Conservation (phyloP, 2,329 filamentous ascomycete genomes). For the Neospermospora avenae region DNA sequence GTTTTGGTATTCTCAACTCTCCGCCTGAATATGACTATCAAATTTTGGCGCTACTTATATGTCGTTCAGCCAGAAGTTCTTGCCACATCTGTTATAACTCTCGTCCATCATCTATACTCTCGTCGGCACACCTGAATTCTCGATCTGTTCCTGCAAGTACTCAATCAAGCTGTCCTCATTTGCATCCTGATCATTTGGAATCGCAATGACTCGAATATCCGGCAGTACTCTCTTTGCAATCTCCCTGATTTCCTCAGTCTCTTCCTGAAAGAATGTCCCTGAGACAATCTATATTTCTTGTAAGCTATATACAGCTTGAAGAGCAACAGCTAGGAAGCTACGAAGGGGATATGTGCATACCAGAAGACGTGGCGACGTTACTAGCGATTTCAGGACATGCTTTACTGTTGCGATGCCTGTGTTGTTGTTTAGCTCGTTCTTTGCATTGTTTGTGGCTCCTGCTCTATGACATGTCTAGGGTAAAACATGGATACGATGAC, state of each 20-base stretch:
- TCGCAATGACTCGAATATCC: slow-evolving; percentile 11
- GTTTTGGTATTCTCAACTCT: background rate
- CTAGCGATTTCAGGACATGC: slow-evolving; percentile 11
- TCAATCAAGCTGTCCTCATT: slow-evolving; percentile 9
- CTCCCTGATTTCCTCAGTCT: slow-evolving; percentile 20
- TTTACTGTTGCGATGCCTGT: slow-evolving; percentile 12
- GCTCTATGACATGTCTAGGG: background rate
- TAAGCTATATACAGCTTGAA: background rate
- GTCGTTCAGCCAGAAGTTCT: no score
- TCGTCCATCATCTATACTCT: background rate
- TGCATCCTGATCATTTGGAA: slow-evolving; percentile 10
- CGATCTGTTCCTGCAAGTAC: slow-evolving; percentile 20
- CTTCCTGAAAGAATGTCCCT: slow-evolving; percentile 15
- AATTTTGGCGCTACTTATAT: no score
- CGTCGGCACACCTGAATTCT: background rate
- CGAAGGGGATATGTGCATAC: background rate
- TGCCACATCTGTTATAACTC: background rate
- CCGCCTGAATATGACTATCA: no score
- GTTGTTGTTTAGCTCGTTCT: background rate
- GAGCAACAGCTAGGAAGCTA: background rate
- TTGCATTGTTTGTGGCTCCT: background rate
- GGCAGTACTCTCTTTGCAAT: slow-evolving; percentile 16
- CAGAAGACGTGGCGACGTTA: slow-evolving; percentile 10
- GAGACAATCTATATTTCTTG: slow-evolving; percentile 7
- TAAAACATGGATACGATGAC: background rate